Base-by-base conservation (phyloP, 495 filamentous ascomycete species). In the Penicillium nucicola region DNA sequence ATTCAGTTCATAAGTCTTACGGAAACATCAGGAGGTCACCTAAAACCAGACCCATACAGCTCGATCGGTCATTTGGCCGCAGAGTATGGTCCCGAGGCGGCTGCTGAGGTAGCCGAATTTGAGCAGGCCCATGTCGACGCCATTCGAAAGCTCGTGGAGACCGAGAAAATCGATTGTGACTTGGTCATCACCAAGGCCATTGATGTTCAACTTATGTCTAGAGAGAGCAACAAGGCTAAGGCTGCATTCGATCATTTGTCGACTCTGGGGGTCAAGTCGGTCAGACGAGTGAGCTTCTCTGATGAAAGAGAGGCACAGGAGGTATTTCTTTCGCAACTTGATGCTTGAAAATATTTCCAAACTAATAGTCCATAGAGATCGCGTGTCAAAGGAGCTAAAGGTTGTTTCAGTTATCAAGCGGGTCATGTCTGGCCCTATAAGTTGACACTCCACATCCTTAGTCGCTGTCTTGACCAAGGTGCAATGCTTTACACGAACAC, bases 341-440 rank as follows among this genome's bases (percentile, higher is more conserved):
- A 5, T 22, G 2, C 20, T 5, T 22, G 5, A 22, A 22, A 22
- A 22, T n/a, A n/a, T n/a, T n/a, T n/a, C 3, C 20, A 22, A 2
- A 22, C 20, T 22, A 5, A 51, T 42, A 34, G 20, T n/a, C 8
- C 14, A 10, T 28, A 65, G 44, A 55, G 75, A 17, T 66, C 70
- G 14, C 68, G 64, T 25, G 76, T 78, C 15, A 65, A 69, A 17
- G 76, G 71, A 3, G 75, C 75, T 0, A 64, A 42, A 25, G 58
- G 72, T 0, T 74, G 68, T 4, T 58, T 67, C 13, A 55, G 43
- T 6, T 60, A 58, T 13, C 45, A 52, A 3, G 72, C 78, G 3
- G 77, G 63, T 0, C 65, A 67, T 23, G 48, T 81, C 2, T 92
- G 87, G 87, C 89, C 89, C 0, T 92, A 91, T 60, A 92, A 92